Evolutionary conservation across 139 green algal genomes (phyloP), one percentile per base, ranked within the genome.

Genomic region (Micromonas commoda): DNA sequence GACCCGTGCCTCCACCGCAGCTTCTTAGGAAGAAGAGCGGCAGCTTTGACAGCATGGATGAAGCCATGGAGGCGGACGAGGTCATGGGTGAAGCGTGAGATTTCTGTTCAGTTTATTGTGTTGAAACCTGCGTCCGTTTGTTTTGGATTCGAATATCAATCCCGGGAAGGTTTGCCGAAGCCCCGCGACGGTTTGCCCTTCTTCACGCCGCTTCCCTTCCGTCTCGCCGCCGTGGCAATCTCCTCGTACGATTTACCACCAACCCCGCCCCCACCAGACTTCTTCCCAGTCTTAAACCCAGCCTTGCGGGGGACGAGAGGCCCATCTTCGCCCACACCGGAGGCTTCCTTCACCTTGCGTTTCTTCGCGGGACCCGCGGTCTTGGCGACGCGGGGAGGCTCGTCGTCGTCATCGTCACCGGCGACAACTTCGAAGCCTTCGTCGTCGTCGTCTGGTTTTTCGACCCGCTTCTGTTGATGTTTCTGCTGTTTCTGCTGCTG

Each of bases 171-270:
- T 16, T 57, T 57, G 45, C 45, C 45, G 45, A 57, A 57, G 9
- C 45, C 45, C 16, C 45, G 9, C 9, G 9, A 23, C 45, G 45
- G 9, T 20, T 68, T 20, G 5, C 28, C 5, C 26, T 29, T 29
- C 28, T 68, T 68, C n/a, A 68, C 26, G 24, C 26, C 37, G 66
- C 37, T 73, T 51, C 29, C 66, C 33, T 73, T 73, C 33, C 33
- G 34, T 52, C 66, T 31, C 66, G 66, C 66, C 66, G 66, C n/a
- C 33, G 66, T 73, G 0, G 66, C 66, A 19, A 20, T 73, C 31
- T 73, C 37, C 33, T 73, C 66, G 33, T 73, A 73, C 31, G 31
- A 57, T 16, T 57, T 57, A n/a, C n/a, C n/a, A n/a, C 52, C 52
- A 63, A 19, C 19, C 61, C 61, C 26, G 61, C 5, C 61, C 61